phyloP scores from a whole-genome alignment of 129 eudicot species.

The Silybum marianum region DNA sequence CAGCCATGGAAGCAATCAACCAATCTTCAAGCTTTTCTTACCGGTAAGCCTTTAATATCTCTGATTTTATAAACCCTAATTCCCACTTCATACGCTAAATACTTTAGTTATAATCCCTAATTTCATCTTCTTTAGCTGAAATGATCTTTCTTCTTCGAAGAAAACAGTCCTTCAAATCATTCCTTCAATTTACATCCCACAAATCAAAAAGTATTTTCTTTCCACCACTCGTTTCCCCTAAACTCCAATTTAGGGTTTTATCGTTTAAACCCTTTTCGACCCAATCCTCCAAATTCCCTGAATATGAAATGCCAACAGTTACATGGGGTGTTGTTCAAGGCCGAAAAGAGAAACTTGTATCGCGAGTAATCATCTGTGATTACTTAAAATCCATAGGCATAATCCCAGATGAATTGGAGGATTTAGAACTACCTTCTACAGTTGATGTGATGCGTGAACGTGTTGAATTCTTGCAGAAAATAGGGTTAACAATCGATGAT shows the following conservation, averaged over 20 bases:
- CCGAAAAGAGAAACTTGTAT: conserved; percentile 66
- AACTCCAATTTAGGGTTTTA: conserved; percentile 40
- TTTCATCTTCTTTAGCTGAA: background rate
- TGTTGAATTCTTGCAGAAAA: conserved; percentile 69
- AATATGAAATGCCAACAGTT: conserved; percentile 80
- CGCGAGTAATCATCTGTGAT: conserved; percentile 64
- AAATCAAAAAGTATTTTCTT: background rate
- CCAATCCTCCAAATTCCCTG: conserved; percentile 59
- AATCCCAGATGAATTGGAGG: conserved; percentile 64
- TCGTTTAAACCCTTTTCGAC: conserved; percentile 43
- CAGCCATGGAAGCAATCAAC: background rate
- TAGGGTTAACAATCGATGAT: conserved; percentile 65
- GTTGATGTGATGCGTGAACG: conserved; percentile 79
- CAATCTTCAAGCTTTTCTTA: background rate
- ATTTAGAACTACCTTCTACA: conserved; percentile 63
- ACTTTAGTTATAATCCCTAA: conserved; percentile 5
- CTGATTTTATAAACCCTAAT: conserved; percentile 3
- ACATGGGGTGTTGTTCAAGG: conserved; percentile 86
- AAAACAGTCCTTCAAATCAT: conserved; percentile 29
- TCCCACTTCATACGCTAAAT: background rate
- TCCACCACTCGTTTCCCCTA: background rate
- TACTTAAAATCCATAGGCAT: conserved; percentile 60
- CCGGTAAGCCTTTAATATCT: background rate
- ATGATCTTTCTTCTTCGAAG: conserved; percentile 42
- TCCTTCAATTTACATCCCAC: conserved; percentile 15